Conservation (phyloP, 495 filamentous ascomycete genomes). For the Aspergillus egyptiacus region DNA sequence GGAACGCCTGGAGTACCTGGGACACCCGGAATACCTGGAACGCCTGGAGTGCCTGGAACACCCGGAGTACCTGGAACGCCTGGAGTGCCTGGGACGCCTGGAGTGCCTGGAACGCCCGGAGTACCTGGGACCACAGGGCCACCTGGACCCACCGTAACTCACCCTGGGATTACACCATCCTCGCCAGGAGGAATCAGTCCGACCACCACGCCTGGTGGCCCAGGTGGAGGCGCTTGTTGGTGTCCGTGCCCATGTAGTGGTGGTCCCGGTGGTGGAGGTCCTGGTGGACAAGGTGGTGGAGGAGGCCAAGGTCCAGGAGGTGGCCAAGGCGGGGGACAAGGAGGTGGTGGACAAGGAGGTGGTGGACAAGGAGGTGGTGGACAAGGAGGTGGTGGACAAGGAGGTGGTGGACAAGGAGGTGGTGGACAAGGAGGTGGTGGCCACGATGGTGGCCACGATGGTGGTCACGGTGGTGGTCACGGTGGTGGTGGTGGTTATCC, state of each 20-base stretch:
- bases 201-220: neutral
- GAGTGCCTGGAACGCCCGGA: neutral
- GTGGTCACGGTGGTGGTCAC: too few species aligned
- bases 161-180: too few species aligned
- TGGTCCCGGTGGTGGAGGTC: neutral
- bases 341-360: neutral
- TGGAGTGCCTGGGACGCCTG: neutral
- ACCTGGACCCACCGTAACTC: too few species aligned
- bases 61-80: neutral
- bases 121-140: neutral
- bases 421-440: neutral
- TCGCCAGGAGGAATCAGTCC: too few species aligned
- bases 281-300: neutral
- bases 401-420: neutral
- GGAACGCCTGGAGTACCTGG: slow-evolving; percentile 2
- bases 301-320: neutral
- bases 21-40: slow-evolving; percentile 1
- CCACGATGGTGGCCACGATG: too few species aligned
- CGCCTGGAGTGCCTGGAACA: neutral
- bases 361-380: neutral
- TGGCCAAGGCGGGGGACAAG: neutral
- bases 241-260: neutral
- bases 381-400: neutral
- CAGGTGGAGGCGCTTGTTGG: neutral
- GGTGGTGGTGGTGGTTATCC: too few species aligned